A percentile compares a stretch with the other conserved stretches of the same genome.
Evolutionary conservation across 1,139 yeast genomes (phyloP).

Genomic region (Blastobotrys buckinghamii): DNA sequence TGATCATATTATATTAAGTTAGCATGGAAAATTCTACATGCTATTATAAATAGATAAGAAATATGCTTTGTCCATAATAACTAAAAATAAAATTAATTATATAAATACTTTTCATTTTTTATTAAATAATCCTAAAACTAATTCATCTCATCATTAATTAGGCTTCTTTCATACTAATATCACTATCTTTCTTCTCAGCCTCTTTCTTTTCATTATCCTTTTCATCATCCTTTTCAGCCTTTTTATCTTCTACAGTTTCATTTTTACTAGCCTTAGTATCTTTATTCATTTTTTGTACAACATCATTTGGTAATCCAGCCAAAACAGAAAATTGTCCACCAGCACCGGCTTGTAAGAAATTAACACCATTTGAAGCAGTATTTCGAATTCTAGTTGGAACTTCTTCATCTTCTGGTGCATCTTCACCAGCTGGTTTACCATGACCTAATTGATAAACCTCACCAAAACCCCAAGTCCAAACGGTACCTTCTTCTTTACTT

Average conservation of each 20-base stretch:
- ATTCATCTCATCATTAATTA: no score
- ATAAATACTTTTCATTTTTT: background rate
- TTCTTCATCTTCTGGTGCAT: constrained; percentile 38
- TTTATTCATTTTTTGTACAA: background rate
- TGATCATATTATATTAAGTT: no score
- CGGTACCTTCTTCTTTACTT: constrained; percentile 67
- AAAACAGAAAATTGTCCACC: constrained; percentile 95
- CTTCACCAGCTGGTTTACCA: constrained; percentile 80
- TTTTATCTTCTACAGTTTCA: no score
- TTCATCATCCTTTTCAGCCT: no score
- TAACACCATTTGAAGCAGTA: constrained; percentile 81
- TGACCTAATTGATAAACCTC: constrained; percentile 95
- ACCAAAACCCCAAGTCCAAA: constrained; percentile 96
- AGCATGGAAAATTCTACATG: no score
- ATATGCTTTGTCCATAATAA: no score
- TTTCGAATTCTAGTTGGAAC: constrained; percentile 75
- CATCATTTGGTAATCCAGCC: constrained; percentile 50
- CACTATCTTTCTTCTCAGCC: no score
- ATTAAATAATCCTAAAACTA: no score
- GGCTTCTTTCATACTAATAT: no score
- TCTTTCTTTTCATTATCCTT: no score
- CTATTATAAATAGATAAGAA: no score
- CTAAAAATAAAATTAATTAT: background rate
- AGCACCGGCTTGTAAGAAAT: constrained; percentile 67
- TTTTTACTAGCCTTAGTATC: no score